These are phyloP conservation scores for Vaccinium macrocarpon DNA, from an alignment of 148 eudicot species.

Conservation along the genomic window DNA sequence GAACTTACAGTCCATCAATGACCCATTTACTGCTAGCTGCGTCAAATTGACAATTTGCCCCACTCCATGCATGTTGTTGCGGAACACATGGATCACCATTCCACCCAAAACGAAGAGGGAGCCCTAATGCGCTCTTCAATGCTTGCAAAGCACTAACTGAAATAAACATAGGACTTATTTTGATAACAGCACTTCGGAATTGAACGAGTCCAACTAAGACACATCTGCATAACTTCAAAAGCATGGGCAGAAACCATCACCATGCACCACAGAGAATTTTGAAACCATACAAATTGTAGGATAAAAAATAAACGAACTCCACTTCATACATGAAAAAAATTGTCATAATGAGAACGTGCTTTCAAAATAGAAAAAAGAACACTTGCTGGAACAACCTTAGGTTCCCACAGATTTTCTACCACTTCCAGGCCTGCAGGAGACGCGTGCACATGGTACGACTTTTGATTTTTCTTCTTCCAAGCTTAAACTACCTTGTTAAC, in stretches of 20 bases:
- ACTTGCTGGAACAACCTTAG: neutral
- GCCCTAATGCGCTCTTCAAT: constrained; percentile 68
- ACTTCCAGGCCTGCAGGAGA: neutral
- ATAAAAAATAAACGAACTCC: neutral
- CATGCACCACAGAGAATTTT: neutral
- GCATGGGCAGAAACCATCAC: neutral
- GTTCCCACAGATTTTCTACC: neutral
- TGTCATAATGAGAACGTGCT: neutral
- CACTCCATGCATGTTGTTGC: constrained; percentile 96
- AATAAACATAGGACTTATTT: constrained; percentile 14
- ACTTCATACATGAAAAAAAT: neutral
- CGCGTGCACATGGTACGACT: neutral
- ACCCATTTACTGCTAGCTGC: constrained; percentile 56
- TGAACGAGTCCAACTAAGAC: neutral
- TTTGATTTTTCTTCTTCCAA: neutral
- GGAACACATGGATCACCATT: constrained; percentile 99
- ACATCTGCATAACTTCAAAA: neutral
- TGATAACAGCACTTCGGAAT: neutral
- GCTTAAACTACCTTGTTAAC: neutral
- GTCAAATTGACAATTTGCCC: constrained; percentile 88
- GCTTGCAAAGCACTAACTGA: constrained; percentile 74
- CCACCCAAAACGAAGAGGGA: constrained; percentile 98
- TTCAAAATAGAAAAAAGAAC: neutral
- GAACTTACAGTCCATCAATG: constrained; percentile 91
- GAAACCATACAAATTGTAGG: neutral